phyloP scores from a whole-genome alignment of 768 basidiomycete genomes.

The Termitomyces sp. region DNA sequence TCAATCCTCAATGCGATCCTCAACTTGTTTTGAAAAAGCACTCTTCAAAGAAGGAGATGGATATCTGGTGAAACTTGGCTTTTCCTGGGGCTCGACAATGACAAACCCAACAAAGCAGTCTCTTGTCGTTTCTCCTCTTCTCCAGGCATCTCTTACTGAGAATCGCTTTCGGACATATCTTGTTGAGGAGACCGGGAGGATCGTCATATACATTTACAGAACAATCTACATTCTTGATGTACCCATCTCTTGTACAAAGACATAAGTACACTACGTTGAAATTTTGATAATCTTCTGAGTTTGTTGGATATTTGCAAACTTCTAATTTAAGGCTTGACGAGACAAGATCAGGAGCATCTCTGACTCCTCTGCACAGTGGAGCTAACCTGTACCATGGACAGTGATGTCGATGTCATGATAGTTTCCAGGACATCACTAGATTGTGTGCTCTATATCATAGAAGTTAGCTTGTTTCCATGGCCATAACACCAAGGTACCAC shows the following conservation, averaged over 20 bases:
- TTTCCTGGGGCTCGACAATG: background rate
- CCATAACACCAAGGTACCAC: background rate
- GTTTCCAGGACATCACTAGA: background rate
- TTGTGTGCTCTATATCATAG: background rate
- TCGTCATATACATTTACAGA: background rate
- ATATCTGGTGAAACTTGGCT: background rate
- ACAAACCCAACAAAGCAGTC: background rate
- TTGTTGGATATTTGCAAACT: too few relatives aligned
- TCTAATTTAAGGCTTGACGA: too few relatives aligned
- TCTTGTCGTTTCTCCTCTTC: background rate
- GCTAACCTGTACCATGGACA: background rate
- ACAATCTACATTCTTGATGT: background rate
- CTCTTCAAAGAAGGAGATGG: background rate
- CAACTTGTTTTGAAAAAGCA: background rate
- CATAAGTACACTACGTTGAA: too few relatives aligned
- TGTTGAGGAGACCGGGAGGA: background rate
- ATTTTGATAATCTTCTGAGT: too few relatives aligned
- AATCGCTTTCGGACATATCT: background rate
- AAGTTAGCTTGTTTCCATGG: background rate
- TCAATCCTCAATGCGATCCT: background rate
- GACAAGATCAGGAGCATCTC: background rate
- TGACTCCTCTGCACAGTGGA: background rate
- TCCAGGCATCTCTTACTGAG: background rate
- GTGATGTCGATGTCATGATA: background rate
- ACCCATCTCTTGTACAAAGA: too few relatives aligned